These are phyloP conservation scores for Hanseniaspora occidentalis DNA, from an alignment of 805 yeast genomes.

Conservation along the genomic window DNA sequence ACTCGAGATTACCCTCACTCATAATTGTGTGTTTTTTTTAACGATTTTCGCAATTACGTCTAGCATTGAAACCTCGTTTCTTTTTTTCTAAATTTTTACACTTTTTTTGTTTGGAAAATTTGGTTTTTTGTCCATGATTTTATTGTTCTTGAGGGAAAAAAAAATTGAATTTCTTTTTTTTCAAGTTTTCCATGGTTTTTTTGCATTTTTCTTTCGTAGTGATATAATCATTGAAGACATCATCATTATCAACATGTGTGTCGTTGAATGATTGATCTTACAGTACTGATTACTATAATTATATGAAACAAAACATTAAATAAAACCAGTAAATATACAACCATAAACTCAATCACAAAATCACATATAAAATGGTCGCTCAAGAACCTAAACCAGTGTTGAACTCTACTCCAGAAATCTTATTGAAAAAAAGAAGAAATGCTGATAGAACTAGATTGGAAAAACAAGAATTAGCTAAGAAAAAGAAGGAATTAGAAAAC, in stretches of 20 bases:
- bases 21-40: too few relatives aligned
- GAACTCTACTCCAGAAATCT: constrained; percentile 64
- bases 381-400: constrained; percentile 11
- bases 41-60: too few relatives aligned
- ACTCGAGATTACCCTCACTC: too few relatives aligned
- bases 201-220: neutral
- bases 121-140: constrained; percentile 4
- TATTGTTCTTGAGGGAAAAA: too few relatives aligned
- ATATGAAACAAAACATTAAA: neutral
- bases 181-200: neutral
- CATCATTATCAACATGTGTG: too few relatives aligned
- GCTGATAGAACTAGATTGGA: constrained; percentile 62
- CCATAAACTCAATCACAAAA: neutral
- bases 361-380: neutral
- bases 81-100: neutral
- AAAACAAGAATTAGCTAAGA: constrained; percentile 53
- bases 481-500: constrained; percentile 34
- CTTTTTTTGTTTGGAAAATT: too few relatives aligned
- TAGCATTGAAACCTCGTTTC: too few relatives aligned
- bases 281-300: too few relatives aligned
- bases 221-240: too few relatives aligned
- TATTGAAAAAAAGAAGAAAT: constrained; percentile 67
- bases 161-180: neutral
- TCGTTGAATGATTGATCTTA: too few relatives aligned
- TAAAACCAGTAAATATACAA: too few relatives aligned